Percentiles rank a stretch among this genome's conserved stretches.
These are phyloP conservation scores for Rhodamnia argentea DNA, from an alignment of 345 rosid species.

Conservation along the genomic window DNA sequence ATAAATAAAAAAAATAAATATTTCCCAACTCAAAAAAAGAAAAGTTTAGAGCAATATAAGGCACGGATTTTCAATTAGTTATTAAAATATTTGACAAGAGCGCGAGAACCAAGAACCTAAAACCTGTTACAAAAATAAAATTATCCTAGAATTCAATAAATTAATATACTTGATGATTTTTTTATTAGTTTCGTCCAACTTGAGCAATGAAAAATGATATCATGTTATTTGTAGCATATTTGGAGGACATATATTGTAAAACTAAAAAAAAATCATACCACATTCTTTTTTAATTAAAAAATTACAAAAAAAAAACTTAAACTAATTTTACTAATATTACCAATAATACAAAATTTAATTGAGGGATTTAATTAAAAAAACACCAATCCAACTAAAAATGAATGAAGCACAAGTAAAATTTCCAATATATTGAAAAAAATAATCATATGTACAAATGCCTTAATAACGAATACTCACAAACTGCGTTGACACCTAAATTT, in stretches of 20 bases:
- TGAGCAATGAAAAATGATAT: background rate
- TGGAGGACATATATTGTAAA: background rate
- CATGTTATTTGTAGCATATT: background rate
- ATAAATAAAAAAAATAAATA: background rate
- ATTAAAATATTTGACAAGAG: background rate
- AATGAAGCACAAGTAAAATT: background rate
- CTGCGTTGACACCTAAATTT: too few relatives aligned
- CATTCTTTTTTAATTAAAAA: background rate
- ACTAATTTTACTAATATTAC: background rate
- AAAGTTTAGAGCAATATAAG: background rate
- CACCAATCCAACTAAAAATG: background rate
- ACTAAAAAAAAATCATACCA: rapidly evolving
- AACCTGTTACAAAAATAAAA: background rate
- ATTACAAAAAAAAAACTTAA: background rate
- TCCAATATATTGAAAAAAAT: background rate
- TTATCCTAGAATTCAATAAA: background rate
- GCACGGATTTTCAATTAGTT: background rate
- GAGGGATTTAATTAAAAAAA: background rate
- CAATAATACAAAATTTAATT: background rate
- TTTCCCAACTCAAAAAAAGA: background rate
- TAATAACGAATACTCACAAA: background rate
- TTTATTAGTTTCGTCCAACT: background rate
- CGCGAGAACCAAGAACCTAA: background rate
- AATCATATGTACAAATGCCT: background rate
- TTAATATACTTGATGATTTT: background rate